These are phyloP conservation scores for Casuarina cunninghamiana DNA, from an alignment of 306 rosid genomes.

Conservation along the genomic window DNA sequence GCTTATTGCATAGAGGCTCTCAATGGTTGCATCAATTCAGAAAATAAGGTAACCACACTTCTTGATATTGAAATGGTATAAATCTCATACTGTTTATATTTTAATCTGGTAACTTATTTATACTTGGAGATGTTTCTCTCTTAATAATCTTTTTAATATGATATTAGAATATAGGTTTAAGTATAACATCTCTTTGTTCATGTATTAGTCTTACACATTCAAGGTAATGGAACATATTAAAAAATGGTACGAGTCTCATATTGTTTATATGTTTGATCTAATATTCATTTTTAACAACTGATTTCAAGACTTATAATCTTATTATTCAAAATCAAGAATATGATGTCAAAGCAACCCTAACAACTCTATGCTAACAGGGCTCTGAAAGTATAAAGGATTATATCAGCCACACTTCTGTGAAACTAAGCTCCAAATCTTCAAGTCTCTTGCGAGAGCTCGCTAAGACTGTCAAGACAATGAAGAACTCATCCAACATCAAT, in stretches of 20 bases:
- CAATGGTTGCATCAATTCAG: conserved; percentile 57
- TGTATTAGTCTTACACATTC: no score
- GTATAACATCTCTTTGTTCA: no score
- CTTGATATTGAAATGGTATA: neutral
- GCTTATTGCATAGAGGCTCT: conserved; percentile 84
- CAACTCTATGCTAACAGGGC: conserved; percentile 32
- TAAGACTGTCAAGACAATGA: conserved; percentile 47
- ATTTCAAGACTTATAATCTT: neutral
- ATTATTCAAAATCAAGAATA: neutral
- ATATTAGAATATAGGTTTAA: no score
- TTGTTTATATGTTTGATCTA: no score
- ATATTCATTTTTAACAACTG: no score
- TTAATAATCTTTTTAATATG: no score
- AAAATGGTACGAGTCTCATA: no score
- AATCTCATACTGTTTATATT: no score
- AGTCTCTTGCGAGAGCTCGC: conserved; percentile 64
- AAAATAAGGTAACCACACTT: conserved; percentile 46
- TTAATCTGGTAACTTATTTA: no score
- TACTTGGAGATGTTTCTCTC: no score
- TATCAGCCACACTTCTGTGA: conserved; percentile 37
- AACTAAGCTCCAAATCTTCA: conserved; percentile 44
- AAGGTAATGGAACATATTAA: no score
- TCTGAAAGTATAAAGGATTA: conserved; percentile 48
- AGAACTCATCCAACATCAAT: conserved; percentile 55
- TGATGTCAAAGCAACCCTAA: neutral